Conservation (phyloP, 2,329 filamentous ascomycete species). For the Curvularia sp. region DNA sequence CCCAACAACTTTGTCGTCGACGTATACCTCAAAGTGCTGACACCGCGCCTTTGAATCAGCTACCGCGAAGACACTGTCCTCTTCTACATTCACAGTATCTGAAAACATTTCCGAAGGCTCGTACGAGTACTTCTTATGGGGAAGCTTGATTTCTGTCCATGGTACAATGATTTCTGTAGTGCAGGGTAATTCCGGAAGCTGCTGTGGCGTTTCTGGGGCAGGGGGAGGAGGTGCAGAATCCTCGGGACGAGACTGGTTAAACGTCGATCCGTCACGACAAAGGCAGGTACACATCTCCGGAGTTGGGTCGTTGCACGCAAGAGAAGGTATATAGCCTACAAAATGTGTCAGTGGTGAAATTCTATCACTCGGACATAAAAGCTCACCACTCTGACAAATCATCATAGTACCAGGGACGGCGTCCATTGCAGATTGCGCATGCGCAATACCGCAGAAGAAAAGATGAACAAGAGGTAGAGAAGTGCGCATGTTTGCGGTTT, state of each 20-base stretch:
- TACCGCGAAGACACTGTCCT: not conserved
- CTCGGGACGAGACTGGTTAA: not conserved
- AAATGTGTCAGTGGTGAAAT: not conserved
- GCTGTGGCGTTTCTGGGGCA: not conserved
- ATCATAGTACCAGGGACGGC: not conserved
- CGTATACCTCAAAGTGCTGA: not conserved
- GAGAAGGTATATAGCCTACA: not conserved
- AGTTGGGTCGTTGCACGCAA: not conserved
- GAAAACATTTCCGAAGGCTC: not conserved
- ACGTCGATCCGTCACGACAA: not conserved
- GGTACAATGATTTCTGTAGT: not conserved
- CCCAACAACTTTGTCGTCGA: not conserved
- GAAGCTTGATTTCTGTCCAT: not conserved
- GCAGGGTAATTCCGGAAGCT: not conserved
- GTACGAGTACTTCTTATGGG: rapidly evolving
- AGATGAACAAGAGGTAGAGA: not conserved
- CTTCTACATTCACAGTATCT: not conserved
- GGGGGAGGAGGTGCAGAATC: not conserved
- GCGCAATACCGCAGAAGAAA: not conserved
- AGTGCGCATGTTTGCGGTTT: not conserved
- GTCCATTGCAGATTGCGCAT: not conserved
- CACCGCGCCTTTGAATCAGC: not conserved
- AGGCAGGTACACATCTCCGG: not conserved
- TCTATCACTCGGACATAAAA: not conserved
- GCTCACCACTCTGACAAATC: not conserved